phyloP scores from a whole-genome alignment of 2,329 filamentous ascomycete genomes.

The Hypoxylon sp. region DNA sequence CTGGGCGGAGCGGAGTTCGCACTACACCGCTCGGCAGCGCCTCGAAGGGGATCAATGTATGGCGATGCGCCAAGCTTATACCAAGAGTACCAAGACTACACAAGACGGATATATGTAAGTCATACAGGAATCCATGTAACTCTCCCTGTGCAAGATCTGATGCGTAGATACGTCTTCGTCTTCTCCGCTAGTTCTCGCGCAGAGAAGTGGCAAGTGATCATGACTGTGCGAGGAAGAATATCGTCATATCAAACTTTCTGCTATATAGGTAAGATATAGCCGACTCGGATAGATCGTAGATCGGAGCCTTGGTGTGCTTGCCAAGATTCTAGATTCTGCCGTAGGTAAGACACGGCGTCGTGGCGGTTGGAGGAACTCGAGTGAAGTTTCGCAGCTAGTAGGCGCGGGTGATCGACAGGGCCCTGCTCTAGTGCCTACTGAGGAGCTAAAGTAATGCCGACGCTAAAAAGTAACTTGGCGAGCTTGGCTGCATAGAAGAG shows the following conservation, averaged over 20 bases:
- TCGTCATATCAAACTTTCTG: not conserved
- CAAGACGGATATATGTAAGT: constrained; percentile 42
- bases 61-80: constrained; percentile 42
- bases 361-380: constrained; percentile 28
- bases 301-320: constrained; percentile 7
- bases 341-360: constrained; percentile 31
- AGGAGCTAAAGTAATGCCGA: constrained; percentile 33
- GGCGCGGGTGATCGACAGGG: constrained; percentile 45
- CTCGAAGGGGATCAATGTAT: not conserved
- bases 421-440: constrained; percentile 24
- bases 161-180: constrained; percentile 9
- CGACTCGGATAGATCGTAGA: not conserved
- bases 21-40: constrained; percentile 29
- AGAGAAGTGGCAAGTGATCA: not conserved
- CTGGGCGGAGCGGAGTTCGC: constrained; percentile 36
- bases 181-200: not conserved
- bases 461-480: constrained; percentile 36
- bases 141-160: constrained; percentile 10
- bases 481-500: constrained; percentile 42
- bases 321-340: constrained; percentile 32
- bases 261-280: not conserved
- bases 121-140: constrained; percentile 35
- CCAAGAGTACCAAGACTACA: constrained; percentile 43
- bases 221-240: not conserved
- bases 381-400: constrained; percentile 29